Evolutionary conservation across 495 filamentous ascomycete genomes (phyloP).

Genomic region (Annulohypoxylon stygium): DNA sequence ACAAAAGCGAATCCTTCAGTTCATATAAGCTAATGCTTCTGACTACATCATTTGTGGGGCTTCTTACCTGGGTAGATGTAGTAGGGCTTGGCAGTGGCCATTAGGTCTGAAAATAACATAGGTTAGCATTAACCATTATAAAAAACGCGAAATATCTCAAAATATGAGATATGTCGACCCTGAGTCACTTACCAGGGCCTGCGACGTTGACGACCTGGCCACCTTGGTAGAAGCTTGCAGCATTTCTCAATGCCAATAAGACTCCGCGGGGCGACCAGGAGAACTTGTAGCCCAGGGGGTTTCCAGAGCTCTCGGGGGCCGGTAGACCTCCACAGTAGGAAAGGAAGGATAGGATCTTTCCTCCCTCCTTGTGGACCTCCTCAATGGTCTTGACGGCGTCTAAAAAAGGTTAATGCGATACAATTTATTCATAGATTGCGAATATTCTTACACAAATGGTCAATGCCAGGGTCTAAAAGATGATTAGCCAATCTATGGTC

Average conservation of each 20-base stretch:
- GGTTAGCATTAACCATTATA: not conserved
- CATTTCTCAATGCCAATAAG: conserved; percentile 85
- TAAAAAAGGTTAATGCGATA: conserved; percentile 37
- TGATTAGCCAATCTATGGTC: conserved; percentile 1
- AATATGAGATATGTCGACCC: not conserved
- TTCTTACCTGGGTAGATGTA: conserved; percentile 83
- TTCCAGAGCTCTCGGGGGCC: conserved; percentile 30
- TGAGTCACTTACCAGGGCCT: conserved; percentile 48
- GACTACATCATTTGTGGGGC: not conserved
- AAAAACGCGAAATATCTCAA: not conserved
- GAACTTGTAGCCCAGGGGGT: conserved; percentile 89
- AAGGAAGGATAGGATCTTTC: conserved; percentile 85
- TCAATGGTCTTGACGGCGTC: conserved; percentile 73
- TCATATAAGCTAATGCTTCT: not conserved
- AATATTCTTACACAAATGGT: conserved; percentile 19
- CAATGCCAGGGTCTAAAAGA: conserved; percentile 43
- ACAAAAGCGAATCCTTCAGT: conserved; percentile 71
- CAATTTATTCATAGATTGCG: not conserved
- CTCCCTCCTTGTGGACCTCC: conserved; percentile 83
- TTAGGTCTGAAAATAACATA: conserved; percentile 69
- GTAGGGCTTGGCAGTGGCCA: conserved; percentile 91
- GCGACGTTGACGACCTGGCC: conserved; percentile 75
- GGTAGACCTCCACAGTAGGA: conserved; percentile 84
- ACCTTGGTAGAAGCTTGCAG: conserved; percentile 84
- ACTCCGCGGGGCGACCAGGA: conserved; percentile 86